phyloP scores from a whole-genome alignment of 2,329 filamentous ascomycete species.

The Talaromyces amestolkiae region DNA sequence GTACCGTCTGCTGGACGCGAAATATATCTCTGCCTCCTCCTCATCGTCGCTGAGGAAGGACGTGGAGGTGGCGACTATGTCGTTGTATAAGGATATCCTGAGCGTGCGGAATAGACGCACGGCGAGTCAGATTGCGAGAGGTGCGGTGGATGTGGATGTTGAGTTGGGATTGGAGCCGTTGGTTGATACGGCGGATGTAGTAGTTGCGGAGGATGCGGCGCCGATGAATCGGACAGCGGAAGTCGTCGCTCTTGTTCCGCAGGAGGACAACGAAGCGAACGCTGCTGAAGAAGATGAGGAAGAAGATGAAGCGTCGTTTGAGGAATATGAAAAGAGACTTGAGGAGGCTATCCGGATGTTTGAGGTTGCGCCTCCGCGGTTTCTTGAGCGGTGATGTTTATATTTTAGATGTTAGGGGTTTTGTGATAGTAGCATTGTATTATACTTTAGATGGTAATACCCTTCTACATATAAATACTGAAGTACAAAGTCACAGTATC shows the following conservation, averaged over 20 bases:
- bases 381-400: conserved; percentile 19
- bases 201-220: too few relatives aligned
- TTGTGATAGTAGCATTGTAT: background rate
- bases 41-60: conserved; percentile 18
- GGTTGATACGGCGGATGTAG: background rate
- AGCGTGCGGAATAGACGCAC: conserved; percentile 23
- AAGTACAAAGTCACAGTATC: background rate
- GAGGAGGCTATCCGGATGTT: conserved; percentile 26
- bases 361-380: conserved; percentile 27
- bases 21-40: conserved; percentile 19
- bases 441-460: background rate
- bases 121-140: background rate
- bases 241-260: too few relatives aligned
- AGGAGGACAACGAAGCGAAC: too few relatives aligned
- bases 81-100: conserved; percentile 27
- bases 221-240: too few relatives aligned
- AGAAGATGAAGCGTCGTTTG: conserved; percentile 21
- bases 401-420: background rate
- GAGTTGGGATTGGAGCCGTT: background rate
- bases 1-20: conserved; percentile 26
- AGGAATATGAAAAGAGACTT: conserved; percentile 26
- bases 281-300: conserved; percentile 21
- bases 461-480: background rate
- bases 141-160: background rate
- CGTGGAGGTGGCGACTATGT: conserved; percentile 19